These are phyloP conservation scores for Epichloe baconii DNA, from an alignment of 2,329 filamentous ascomycete species.

Conservation along the genomic window DNA sequence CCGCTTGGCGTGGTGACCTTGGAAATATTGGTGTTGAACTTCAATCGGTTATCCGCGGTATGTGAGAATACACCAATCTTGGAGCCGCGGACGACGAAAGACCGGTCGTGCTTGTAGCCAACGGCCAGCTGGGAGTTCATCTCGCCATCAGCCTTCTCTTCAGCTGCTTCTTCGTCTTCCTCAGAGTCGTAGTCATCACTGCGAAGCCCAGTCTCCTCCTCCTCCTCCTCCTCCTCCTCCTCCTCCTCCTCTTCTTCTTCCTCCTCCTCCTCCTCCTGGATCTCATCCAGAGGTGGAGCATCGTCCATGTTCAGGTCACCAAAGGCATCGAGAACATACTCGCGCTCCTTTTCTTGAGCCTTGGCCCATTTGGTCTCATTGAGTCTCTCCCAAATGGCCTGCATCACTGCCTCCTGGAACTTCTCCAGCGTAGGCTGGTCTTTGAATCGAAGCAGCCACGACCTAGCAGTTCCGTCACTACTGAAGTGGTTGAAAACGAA, in stretches of 20 bases:
- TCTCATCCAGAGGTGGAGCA: slow-evolving; percentile 30
- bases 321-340: slow-evolving; percentile 93
- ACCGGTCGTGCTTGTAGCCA: slow-evolving; percentile 92
- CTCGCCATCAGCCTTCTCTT: slow-evolving; percentile 61
- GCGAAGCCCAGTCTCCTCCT: slow-evolving; percentile 50
- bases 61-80: slow-evolving; percentile 99
- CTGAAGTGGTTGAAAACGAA: slow-evolving; percentile 98
- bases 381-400: slow-evolving; percentile 89
- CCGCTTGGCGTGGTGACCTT: slow-evolving; percentile 84
- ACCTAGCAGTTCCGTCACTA: slow-evolving; percentile 78
- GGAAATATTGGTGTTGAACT: slow-evolving; percentile 95
- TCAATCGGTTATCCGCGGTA: slow-evolving; percentile 77
- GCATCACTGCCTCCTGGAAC: slow-evolving; percentile 91
- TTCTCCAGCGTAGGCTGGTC: slow-evolving; percentile 67
- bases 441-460: slow-evolving; percentile 88
- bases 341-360: slow-evolving; percentile 79
- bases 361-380: slow-evolving; percentile 93
- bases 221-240: slow-evolving; percentile 48
- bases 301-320: slow-evolving; percentile 91
- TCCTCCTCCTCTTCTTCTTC: slow-evolving; percentile 48
- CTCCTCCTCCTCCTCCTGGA: slow-evolving; percentile 39
- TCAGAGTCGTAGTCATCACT: slow-evolving; percentile 58
- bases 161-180: slow-evolving; percentile 60
- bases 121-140: slow-evolving; percentile 91
- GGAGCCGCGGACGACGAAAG: slow-evolving; percentile 90